Conservation (phyloP, 768 basidiomycete species). For the Boletus fagicola region DNA sequence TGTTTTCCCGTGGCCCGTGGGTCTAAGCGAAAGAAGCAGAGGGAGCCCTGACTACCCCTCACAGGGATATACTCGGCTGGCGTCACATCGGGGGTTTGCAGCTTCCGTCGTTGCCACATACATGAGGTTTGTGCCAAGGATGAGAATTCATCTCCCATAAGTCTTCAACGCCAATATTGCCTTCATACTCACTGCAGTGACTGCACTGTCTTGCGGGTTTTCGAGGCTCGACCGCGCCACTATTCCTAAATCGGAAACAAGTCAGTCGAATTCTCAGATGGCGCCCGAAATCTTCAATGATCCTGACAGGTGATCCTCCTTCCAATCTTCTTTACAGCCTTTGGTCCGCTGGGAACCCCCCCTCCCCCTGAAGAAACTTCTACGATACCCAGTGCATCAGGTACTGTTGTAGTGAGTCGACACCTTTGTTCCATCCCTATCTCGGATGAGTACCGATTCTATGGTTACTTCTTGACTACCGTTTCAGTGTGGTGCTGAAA, state of each 20-base stretch:
- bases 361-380: background rate
- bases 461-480: background rate
- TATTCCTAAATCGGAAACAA: conserved; percentile 3
- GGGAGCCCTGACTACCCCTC: background rate
- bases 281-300: background rate
- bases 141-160: background rate
- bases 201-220: background rate
- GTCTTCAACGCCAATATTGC: conserved; percentile 1
- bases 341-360: background rate
- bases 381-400: background rate
- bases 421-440: background rate
- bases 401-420: conserved; percentile 10
- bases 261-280: conserved; percentile 10
- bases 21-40: conserved; percentile 11
- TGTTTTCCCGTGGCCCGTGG: background rate
- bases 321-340: background rate
- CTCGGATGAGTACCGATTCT: background rate
- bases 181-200: background rate
- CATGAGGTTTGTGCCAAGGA: background rate
- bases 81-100: conserved; percentile 16
- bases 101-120: conserved; percentile 20
- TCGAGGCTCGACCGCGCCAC: background rate
- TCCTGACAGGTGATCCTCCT: background rate
- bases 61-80: conserved; percentile 3
- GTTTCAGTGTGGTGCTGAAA: background rate